A percentile compares a stretch with the other conserved stretches of the same genome.
Evolutionary conservation across 495 filamentous ascomycete species (phyloP).

Genomic region (Neurospora sp.): DNA sequence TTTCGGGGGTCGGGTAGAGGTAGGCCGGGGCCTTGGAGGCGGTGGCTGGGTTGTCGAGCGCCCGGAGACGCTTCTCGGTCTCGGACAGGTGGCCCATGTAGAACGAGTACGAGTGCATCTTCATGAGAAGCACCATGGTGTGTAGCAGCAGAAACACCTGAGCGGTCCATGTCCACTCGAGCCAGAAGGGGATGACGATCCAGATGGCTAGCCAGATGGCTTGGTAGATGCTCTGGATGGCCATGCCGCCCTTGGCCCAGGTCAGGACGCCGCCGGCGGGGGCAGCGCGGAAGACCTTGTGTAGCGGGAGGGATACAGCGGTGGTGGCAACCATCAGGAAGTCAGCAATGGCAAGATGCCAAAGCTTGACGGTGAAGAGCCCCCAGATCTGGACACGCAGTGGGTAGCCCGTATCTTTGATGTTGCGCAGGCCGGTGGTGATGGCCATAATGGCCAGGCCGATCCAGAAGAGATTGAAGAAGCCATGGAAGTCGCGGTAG

Average conservation of each 20-base stretch:
- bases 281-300: conserved; percentile 49
- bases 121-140: conserved; percentile 87
- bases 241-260: conserved; percentile 69
- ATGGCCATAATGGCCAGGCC: conserved; percentile 93
- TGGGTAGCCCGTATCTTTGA: conserved; percentile 86
- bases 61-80: conserved; percentile 65
- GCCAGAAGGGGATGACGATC: conserved; percentile 79
- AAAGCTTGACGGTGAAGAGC: conserved; percentile 76
- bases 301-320: conserved; percentile 60
- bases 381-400: conserved; percentile 77
- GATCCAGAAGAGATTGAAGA: conserved; percentile 98
- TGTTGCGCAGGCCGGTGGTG: conserved; percentile 80
- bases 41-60: conserved; percentile 67
- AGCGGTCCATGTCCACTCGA: conserved; percentile 86
- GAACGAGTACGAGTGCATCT: conserved; percentile 96
- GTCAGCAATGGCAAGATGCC: conserved; percentile 78
- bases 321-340: conserved; percentile 73
- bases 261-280: conserved; percentile 46
- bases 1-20: conserved; percentile 61
- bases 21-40: conserved; percentile 60
- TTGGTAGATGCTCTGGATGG: conserved; percentile 75
- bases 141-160: conserved; percentile 94
- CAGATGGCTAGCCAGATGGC: conserved; percentile 69
- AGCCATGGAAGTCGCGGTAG: conserved; percentile 89
- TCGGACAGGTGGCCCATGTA: conserved; percentile 94